phyloP scores from a whole-genome alignment of 352 stramenopile species.

The Pilasporangium apinafurcum region DNA sequence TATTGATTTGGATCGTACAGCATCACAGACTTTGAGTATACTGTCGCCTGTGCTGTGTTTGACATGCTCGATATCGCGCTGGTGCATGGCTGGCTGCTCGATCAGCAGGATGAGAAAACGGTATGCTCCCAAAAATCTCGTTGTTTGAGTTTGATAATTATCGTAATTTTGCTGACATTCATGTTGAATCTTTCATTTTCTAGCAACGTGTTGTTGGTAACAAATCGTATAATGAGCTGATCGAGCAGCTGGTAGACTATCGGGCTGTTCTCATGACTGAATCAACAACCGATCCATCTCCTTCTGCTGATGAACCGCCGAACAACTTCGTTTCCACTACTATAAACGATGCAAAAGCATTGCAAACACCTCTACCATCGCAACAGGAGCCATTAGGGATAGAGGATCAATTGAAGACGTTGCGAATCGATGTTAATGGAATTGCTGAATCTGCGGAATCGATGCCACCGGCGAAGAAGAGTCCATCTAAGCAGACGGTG shows the following conservation, averaged over 20 bases:
- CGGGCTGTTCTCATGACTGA: constrained; percentile 66
- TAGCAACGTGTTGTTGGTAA: constrained; percentile 73
- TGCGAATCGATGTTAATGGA: constrained; percentile 39
- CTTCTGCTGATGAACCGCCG: too few species aligned
- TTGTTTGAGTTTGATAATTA: too few species aligned
- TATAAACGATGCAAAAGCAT: too few species aligned
- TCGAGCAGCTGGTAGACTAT: constrained; percentile 92
- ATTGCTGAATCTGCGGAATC: constrained; percentile 10
- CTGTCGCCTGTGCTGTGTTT: constrained; percentile 91
- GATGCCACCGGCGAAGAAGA: constrained; percentile 33
- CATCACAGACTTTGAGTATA: constrained; percentile 95
- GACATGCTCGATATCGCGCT: constrained; percentile 94
- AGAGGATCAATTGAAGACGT: constrained; percentile 15
- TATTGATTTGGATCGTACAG: constrained; percentile 10
- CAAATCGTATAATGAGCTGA: constrained; percentile 97
- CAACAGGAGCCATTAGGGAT: constrained; percentile 2
- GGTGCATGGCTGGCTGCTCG: constrained; percentile 97
- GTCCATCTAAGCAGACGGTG: constrained; percentile 62
- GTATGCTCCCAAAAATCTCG: constrained; percentile 11
- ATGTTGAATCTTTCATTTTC: neutral
- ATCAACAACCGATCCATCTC: too few species aligned
- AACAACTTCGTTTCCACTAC: too few species aligned
- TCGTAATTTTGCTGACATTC: neutral
- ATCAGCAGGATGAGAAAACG: constrained; percentile 86
- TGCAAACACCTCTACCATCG: constrained; percentile 4